These are phyloP conservation scores for Pichia cephalocereana DNA, from an alignment of 805 yeast genomes.

Conservation along the genomic window DNA sequence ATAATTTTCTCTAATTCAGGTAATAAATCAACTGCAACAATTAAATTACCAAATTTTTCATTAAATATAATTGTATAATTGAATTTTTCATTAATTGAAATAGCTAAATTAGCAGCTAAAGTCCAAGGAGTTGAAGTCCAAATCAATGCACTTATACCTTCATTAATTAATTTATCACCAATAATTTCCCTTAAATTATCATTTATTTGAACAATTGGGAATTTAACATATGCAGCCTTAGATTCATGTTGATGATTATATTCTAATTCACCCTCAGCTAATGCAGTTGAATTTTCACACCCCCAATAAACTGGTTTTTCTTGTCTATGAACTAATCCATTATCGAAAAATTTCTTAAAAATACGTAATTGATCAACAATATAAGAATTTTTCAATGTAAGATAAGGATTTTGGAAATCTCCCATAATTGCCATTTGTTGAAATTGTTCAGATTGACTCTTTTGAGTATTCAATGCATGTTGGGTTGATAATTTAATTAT, in stretches of 20 bases:
- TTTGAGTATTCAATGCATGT: conserved; percentile 63
- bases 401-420: conserved; percentile 66
- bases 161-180: conserved; percentile 3
- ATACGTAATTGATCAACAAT: conserved; percentile 69
- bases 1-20: conserved; percentile 12
- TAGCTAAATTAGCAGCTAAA: conserved; percentile 75
- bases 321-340: conserved; percentile 69
- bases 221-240: conserved; percentile 58
- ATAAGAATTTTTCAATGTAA: conserved; percentile 61
- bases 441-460: conserved; percentile 55
- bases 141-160: conserved; percentile 37
- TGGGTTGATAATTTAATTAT: conserved; percentile 56
- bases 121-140: conserved; percentile 99
- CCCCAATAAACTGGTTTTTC: conserved; percentile 98
- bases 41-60: conserved; percentile 31
- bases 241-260: conserved; percentile 67
- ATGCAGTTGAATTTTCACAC: conserved; percentile 83
- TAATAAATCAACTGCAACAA: conserved; percentile 49
- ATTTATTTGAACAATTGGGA: conserved; percentile 36
- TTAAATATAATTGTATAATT: conserved; percentile 44
- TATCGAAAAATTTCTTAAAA: conserved; percentile 55
- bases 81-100: conserved; percentile 55
- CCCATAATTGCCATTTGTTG: conserved; percentile 71
- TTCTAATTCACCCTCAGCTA: conserved; percentile 95
- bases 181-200: conserved; percentile 13